Base-by-base conservation (phyloP, 768 basidiomycete species). In the Kwoniella botswanensis region DNA sequence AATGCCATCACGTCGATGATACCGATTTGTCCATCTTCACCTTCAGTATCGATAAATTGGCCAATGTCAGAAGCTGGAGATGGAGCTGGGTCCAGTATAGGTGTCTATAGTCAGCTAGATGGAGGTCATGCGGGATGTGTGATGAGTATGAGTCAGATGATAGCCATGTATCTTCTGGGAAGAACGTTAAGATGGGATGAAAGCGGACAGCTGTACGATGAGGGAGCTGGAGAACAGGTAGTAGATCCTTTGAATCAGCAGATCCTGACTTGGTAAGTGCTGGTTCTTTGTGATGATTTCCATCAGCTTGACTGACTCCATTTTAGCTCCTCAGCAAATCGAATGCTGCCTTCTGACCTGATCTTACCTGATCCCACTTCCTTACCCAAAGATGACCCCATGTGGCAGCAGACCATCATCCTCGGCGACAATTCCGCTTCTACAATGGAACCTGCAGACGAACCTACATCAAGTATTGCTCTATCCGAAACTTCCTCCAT, bases 91-190 rank as follows among this genome's bases (percentile, higher is more conserved):
- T 74, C 73, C 12, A 72, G 71, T 56, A 61, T 79, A 46, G 79
- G 71, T 2, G 68, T 79, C 29, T 79, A 79, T 44, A 74, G 55
- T 18, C 41, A 68, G 2, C 12, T 77, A 11, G 61, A 29, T 18
- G 72, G 72, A 4, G 68, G 46, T 5, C 50, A 50, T 22, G 53
- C 75, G 7, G 71, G 73, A 2, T 79, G 79, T 57, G 76, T 73
- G 21, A 70, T 76, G 61, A 57, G 60, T 10, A 26, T 79, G 44
- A 73, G 63, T 41, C 76, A 77, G 56, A 76, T 76, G 69, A 76
- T 76, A 53, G 79, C 70, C 3, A 72, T 74, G 65, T 79, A 77
- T 55, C 64, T 77, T 1, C 62, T 77, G 1, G 76, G 79, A 13
- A 62, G 79, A 58, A 58, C 52, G 41, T 46, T 79, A n/a, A 59